phyloP scores from a whole-genome alignment of 2,329 filamentous ascomycete species.

The Trichoderma semiorbis region DNA sequence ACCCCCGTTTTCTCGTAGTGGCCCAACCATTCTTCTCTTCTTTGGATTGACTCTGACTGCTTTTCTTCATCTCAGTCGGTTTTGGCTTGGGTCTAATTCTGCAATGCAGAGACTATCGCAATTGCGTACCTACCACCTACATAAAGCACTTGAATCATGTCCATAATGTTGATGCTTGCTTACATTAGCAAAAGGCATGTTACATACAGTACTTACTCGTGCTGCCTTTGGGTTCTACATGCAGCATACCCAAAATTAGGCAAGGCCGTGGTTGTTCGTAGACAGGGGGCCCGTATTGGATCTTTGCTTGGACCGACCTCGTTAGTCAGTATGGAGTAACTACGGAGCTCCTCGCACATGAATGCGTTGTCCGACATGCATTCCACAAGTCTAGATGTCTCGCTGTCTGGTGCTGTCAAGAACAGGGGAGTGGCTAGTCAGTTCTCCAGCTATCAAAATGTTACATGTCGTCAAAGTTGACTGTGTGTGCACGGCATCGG shows the following conservation, averaged over 20 bases:
- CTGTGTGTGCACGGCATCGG: background rate
- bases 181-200: background rate
- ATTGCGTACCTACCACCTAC: background rate
- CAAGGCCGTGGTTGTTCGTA: background rate
- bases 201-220: background rate
- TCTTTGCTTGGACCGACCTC: background rate
- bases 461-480: background rate
- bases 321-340: background rate
- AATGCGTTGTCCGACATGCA: constrained; percentile 13
- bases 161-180: background rate
- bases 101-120: background rate
- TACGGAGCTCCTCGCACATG: constrained; percentile 7
- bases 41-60: background rate
- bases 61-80: background rate
- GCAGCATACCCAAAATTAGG: background rate
- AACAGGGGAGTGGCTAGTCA: background rate
- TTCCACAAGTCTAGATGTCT: background rate
- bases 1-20: background rate
- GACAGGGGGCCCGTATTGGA: background rate
- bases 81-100: background rate
- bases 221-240: background rate
- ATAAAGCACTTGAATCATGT: background rate
- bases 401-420: background rate
- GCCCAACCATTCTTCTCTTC: background rate
- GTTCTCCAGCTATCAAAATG: background rate